Conservation (phyloP, 495 filamentous ascomycete genomes). For the Neurospora sp. region DNA sequence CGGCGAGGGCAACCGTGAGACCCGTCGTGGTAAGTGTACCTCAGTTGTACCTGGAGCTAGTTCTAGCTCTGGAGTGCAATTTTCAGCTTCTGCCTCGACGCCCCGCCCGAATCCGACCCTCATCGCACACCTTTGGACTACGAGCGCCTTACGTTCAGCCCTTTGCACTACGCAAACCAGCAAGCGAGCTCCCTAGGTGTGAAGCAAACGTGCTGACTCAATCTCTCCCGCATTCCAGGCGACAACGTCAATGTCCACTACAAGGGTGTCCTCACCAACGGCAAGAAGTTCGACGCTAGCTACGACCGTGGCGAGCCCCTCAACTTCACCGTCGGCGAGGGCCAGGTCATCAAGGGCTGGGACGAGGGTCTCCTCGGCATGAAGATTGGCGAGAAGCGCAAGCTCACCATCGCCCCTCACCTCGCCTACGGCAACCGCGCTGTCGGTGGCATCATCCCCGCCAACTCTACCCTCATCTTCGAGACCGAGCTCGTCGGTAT, state of each 20-base stretch:
- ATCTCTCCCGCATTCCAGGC: conserved; percentile 5
- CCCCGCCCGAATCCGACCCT: background rate
- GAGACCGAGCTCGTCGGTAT: conserved; percentile 77
- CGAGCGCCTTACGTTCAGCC: background rate
- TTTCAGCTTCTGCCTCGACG: background rate
- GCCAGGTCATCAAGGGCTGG: conserved; percentile 76
- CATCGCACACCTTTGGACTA: background rate
- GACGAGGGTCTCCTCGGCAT: conserved; percentile 77
- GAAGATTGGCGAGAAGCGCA: conserved; percentile 78
- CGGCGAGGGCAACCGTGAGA: conserved; percentile 19
- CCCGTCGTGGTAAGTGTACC: conserved; percentile 18
- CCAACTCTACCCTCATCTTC: conserved; percentile 45
- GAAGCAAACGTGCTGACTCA: background rate
- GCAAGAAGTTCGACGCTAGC: conserved; percentile 27
- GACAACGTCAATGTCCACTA: conserved; percentile 25
- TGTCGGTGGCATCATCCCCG: conserved; percentile 50
- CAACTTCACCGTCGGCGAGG: conserved; percentile 57
- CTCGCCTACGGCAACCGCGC: conserved; percentile 62
- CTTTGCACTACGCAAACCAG: background rate
- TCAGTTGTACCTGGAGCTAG: background rate
- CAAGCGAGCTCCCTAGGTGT: background rate
- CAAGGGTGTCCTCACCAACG: conserved; percentile 20
- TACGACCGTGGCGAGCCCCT: conserved; percentile 60
- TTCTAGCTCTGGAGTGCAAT: background rate
- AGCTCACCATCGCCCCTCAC: conserved; percentile 66